Percentiles rank a stretch among this genome's conserved stretches.
phyloP scores from a whole-genome alignment of 305 asterid species.

The Petunia hybrid region DNA sequence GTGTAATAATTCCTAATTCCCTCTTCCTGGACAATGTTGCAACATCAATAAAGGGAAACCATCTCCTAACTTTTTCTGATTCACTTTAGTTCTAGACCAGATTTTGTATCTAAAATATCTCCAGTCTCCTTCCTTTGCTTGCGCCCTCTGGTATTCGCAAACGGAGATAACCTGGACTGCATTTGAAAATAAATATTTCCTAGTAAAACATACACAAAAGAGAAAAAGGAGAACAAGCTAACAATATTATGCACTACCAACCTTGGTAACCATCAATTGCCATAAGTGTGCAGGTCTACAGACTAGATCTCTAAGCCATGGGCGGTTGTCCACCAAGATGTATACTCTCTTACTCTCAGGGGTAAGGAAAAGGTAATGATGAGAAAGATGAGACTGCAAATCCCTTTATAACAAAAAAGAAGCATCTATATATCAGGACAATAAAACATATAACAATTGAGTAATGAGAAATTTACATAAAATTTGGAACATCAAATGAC shows the following conservation, averaged over 20 bases:
- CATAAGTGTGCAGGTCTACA: too few species aligned
- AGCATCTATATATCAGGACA: slow-evolving; percentile 11
- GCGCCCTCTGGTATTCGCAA: slow-evolving; percentile 78
- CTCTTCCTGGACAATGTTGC: slow-evolving; percentile 72
- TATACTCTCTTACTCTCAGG: slow-evolving; percentile 73
- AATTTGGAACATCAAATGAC: too few species aligned
- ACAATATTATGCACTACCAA: too few species aligned
- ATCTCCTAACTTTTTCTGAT: slow-evolving; percentile 53
- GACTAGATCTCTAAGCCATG: slow-evolving; percentile 82
- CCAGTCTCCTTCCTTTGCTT: slow-evolving; percentile 53
- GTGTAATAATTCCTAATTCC: slow-evolving; percentile 85
- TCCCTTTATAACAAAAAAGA: slow-evolving; percentile 43
- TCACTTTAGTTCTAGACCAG: slow-evolving; percentile 51
- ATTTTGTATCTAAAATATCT: slow-evolving; percentile 45
- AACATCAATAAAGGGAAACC: slow-evolving; percentile 77
- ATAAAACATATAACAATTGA: too few species aligned
- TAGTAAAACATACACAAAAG: too few species aligned
- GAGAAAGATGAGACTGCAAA: too few species aligned
- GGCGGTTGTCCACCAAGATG: too few species aligned
- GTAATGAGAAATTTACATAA: too few species aligned
- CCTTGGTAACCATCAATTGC: slow-evolving; percentile 97
- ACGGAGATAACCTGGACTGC: slow-evolving; percentile 94
- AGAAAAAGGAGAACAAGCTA: too few species aligned
- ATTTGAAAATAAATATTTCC: not conserved
- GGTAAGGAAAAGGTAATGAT: slow-evolving; percentile 79